These are phyloP conservation scores for Penicillium tannophilum DNA, from an alignment of 495 filamentous ascomycete genomes.

Conservation along the genomic window DNA sequence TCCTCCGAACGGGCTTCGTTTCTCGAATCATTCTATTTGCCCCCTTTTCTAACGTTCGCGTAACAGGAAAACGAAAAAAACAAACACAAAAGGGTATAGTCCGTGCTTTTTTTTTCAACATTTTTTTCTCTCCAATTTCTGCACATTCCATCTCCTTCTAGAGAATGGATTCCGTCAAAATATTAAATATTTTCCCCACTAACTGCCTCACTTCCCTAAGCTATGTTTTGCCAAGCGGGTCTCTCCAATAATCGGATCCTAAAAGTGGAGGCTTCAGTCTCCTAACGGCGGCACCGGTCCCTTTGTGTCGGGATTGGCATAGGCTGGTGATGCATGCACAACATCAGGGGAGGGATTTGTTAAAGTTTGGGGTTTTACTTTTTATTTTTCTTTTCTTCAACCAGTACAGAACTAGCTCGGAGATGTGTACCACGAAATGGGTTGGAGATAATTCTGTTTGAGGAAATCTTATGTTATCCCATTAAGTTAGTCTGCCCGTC, in stretches of 20 bases:
- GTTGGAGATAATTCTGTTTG: too few species aligned
- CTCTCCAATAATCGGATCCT: background rate
- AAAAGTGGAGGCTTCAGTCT: slow-evolving; percentile 2
- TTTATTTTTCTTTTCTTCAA: slow-evolving; percentile 8
- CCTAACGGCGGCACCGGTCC: slow-evolving; percentile 27
- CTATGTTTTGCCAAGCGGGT: slow-evolving; percentile 9
- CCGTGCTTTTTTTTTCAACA: background rate
- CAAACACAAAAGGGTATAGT: background rate
- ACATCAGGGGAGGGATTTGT: slow-evolving; percentile 16
- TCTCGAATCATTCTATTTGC: slow-evolving; percentile 2
- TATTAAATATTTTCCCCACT: background rate
- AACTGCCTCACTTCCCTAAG: slow-evolving; percentile 1
- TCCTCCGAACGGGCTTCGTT: slow-evolving; percentile 3
- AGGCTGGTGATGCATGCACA: slow-evolving; percentile 29
- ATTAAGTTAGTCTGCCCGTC: slow-evolving; percentile 16
- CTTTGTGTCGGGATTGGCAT: slow-evolving; percentile 21
- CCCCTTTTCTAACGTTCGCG: background rate
- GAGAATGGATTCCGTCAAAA: background rate
- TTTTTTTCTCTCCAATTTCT: background rate
- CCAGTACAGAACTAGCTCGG: too few species aligned
- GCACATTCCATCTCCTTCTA: background rate
- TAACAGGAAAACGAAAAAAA: background rate
- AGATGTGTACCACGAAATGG: too few species aligned
- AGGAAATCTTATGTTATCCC: too few species aligned
- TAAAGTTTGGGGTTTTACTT: slow-evolving; percentile 5